phyloP scores from a whole-genome alignment of 805 yeast genomes.

The Kurtzmaniella fragi region DNA sequence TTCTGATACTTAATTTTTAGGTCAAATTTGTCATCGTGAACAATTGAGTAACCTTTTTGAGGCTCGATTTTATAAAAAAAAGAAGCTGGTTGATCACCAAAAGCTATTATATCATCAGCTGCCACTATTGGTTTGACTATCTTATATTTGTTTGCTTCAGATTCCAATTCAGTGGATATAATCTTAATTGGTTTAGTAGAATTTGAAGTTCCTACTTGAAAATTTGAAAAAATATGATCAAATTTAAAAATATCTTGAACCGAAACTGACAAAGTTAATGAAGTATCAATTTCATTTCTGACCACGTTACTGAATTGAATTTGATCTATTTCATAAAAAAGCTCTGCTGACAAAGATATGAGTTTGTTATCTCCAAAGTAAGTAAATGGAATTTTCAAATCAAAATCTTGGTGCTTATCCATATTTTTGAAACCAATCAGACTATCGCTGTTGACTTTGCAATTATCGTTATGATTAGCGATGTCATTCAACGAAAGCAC shows the following conservation, averaged over 20 bases:
- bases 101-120: constrained; percentile 41
- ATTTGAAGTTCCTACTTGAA: constrained; percentile 59
- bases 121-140: constrained; percentile 15
- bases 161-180: constrained; percentile 34
- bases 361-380: constrained; percentile 23
- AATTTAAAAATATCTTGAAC: constrained; percentile 74
- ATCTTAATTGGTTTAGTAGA: constrained; percentile 50
- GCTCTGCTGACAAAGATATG: constrained; percentile 14
- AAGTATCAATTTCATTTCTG: constrained; percentile 42
- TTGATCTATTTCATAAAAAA: constrained; percentile 16
- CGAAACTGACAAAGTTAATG: constrained; percentile 62
- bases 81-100: constrained; percentile 66
- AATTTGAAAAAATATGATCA: constrained; percentile 55
- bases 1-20: constrained; percentile 44
- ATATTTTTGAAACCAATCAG: too few relatives aligned
- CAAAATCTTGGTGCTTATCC: constrained; percentile 3
- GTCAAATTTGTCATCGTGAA: constrained; percentile 31
- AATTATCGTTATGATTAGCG: too few relatives aligned
- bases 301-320: constrained; percentile 16
- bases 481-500: constrained; percentile 3
- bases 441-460: too few relatives aligned
- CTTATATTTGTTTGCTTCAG: constrained; percentile 19
- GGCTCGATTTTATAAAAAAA: constrained; percentile 51
- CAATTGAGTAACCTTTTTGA: constrained; percentile 11
- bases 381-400: constrained; percentile 26